Percentiles rank a stretch among this genome's conserved stretches.
Conservation (phyloP, 2,329 filamentous ascomycete species). For the Stagonosporopsis rhizophila region DNA sequence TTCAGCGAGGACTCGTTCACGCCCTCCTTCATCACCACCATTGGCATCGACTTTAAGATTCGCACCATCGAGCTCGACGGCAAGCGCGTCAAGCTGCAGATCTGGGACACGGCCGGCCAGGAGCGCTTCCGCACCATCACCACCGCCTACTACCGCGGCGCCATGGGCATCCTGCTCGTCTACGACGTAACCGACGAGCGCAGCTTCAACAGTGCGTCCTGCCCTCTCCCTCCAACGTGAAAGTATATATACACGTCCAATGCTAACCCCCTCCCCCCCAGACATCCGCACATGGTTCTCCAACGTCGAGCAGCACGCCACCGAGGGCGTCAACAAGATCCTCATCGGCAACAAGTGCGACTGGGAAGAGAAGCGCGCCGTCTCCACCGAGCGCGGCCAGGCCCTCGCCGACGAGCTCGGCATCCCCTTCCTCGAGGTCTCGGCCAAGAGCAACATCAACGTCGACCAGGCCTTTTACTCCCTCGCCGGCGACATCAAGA, state of each 20-base stretch:
- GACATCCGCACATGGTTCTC: conserved; percentile 99
- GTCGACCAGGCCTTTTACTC: conserved; percentile 99
- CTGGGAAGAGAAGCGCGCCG: conserved; percentile 98
- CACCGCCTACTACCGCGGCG: conserved; percentile 96
- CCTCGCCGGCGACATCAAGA: conserved; percentile 96
- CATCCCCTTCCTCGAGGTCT: conserved; percentile 98
- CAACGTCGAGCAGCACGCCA: conserved; percentile 97
- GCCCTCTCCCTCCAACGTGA: background rate
- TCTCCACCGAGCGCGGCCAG: conserved; percentile 92
- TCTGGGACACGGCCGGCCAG: conserved; percentile 98
- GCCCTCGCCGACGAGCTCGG: conserved; percentile 92
- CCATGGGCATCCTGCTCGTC: conserved; percentile 96
- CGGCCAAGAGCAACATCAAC: conserved; percentile 99
- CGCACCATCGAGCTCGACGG: conserved; percentile 98
- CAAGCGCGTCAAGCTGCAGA: conserved; percentile 98
- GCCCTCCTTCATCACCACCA: conserved; percentile 97
- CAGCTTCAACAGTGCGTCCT: conserved; percentile 85
- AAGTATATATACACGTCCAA: background rate
- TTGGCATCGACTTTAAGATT: conserved; percentile 99
- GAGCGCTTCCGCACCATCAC: conserved; percentile 99
- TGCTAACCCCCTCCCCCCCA: conserved; percentile 49
- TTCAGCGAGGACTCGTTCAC: conserved; percentile 99
- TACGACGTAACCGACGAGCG: conserved; percentile 98
- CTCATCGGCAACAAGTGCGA: conserved; percentile 99
- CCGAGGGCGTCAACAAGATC: conserved; percentile 99